Base-by-base conservation (phyloP, 2,329 filamentous ascomycete genomes). In the Pestalotiopsis sp. region DNA sequence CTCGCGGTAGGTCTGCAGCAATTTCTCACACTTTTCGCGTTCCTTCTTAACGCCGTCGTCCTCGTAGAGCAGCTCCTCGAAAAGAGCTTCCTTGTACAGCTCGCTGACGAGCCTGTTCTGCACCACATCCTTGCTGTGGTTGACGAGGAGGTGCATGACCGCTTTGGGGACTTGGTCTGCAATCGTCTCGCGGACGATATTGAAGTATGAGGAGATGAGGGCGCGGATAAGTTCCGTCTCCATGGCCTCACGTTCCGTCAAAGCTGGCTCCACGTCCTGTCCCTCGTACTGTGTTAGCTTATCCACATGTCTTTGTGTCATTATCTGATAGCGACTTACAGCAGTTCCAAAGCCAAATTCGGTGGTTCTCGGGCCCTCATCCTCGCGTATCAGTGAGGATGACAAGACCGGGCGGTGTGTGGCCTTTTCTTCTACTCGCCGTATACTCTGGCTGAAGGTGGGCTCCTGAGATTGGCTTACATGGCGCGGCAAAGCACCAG, bases 81-180 rank as follows among this genome's bases (percentile, higher is more conserved):
- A 98, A 41, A 97, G 84, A 41, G 90, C 83, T 80, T 98, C 96
- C 81, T 93, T 95, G 86, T 99, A 99, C 64, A 99, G 86, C 79
- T 97, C 93, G 79, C 93, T 97, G 68, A 99, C 96, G 6, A 99
- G 90, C 60, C 96, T 89, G 81, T 99, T 99, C 81, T 99, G 96
- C 39, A 99, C 95, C 13, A 95, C 95, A 74, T 99, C 96, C 81
- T 98, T 98, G 83, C 93, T 97, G 84, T 98, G 93, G 82, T 99
- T 99, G 78, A 99, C 96, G 41, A 99, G 88, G 61, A 99, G 89
- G 80, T 99, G 96, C 96, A 99, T 99, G 74, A 99, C 92, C 4
- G 96, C 96, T 84, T 99, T 99, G 73, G 96, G 96, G 12, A 99
- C 96, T 82, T 98, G 95, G 79, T 99, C 96, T 59, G 95, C 95